Evolutionary conservation across 371 early-diverging fungal genomes (phyloP), one percentile per base, ranked within the genome.

Genomic region (Mortierella polycephala): DNA sequence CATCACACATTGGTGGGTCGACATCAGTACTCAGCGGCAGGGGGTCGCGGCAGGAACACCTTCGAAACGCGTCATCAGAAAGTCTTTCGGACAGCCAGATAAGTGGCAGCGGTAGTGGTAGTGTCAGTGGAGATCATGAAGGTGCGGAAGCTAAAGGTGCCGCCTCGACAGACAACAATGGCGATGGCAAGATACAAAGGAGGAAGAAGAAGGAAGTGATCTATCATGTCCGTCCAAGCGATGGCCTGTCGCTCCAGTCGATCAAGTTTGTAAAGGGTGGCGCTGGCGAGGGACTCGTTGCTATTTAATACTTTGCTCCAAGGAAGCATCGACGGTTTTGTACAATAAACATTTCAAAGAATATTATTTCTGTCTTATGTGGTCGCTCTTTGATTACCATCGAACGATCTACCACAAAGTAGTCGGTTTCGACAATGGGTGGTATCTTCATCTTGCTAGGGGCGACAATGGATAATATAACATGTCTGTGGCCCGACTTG

Each of bases 251-350:
- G 46, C 67, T 79, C 52, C 60, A 73, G 53, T 39, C 65, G 52
- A 72, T 79, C 60, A 79, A 72, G 49, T 62, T 79, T 73, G 74
- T 73, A 41, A 72, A 79, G 62, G 51, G 49, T 21, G 77, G 60
- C 3, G 69, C 72, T 7, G 73, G 69, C 16, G 69, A 65, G 20
- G 79, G 58, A 7, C 62, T 62, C 37, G 62, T 69, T 37, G 68
- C 69, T 7, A 63, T 71, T 12, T 72, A 57, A 74, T 64, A 60
- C 64, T 30, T 30, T 30, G 30, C 30, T 30, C 30, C 30, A 30
- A 30, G 30, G 30, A 30, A 30, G 30, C 30, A 30, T 30, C 30
- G 30, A 30, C 30, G 4, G 30, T 30, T 30, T 4, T 30, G 30
- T 30, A 30, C 30, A 30, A 30, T 30, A 30, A 30, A 30, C 4